These are phyloP conservation scores for Amanita pseudoporphyria DNA, from an alignment of 768 basidiomycete species.

Conservation along the genomic window DNA sequence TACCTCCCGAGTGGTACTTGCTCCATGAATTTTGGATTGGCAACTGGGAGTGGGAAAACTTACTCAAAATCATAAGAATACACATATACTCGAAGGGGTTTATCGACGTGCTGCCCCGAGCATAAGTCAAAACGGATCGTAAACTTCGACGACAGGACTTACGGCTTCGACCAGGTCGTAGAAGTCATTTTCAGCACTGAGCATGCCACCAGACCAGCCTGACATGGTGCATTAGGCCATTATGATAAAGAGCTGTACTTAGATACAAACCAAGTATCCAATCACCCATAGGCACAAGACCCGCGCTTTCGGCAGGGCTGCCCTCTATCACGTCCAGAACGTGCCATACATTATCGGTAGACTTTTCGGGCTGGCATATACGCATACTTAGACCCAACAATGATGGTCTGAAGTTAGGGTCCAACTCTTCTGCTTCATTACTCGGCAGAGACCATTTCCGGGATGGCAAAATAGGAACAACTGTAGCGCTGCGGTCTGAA, in stretches of 20 bases:
- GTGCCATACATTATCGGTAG: constrained; percentile 95
- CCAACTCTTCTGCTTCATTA: constrained; percentile 28
- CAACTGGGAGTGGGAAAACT: constrained; percentile 19
- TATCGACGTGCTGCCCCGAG: constrained; percentile 71
- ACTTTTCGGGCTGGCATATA: constrained; percentile 82
- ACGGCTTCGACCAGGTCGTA: constrained; percentile 93
- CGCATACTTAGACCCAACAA: constrained; percentile 92
- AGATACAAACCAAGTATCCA: constrained; percentile 31
- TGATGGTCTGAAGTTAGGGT: constrained; percentile 58
- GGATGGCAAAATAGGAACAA: constrained; percentile 79
- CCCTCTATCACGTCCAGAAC: constrained; percentile 95
- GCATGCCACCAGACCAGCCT: constrained; percentile 92
- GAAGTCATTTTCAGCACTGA: constrained; percentile 90
- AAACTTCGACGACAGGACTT: constrained; percentile 19
- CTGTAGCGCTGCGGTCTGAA: constrained; percentile 28
- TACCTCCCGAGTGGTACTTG: constrained; percentile 83
- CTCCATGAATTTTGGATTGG: constrained; percentile 8
- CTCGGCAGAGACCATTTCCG: constrained; percentile 59
- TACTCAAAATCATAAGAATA: constrained; percentile 97
- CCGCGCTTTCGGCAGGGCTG: constrained; percentile 92
- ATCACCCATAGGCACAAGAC: constrained; percentile 83
- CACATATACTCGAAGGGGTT: constrained; percentile 88
- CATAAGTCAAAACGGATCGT: not conserved
- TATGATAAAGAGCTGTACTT: not conserved
- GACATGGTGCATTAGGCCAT: constrained; percentile 48